Conservation (phyloP, 352 stramenopile genomes). For the Phytophthora boehmeriae region DNA sequence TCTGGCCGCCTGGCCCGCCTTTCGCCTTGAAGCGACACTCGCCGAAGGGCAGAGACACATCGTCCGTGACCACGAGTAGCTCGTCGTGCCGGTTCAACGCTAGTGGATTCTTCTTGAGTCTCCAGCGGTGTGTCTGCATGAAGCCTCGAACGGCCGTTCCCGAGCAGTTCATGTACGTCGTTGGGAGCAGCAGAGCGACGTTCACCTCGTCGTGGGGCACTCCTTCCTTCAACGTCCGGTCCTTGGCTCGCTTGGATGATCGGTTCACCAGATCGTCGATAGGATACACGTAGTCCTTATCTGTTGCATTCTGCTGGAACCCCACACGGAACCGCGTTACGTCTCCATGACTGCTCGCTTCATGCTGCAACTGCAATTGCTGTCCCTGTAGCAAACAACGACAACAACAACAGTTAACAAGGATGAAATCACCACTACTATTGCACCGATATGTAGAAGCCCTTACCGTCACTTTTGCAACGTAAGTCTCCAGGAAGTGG, state of each 20-base stretch:
- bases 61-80: conserved; percentile 82
- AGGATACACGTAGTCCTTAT: conserved; percentile 43
- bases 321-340: conserved; percentile 58
- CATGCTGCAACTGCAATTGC: conserved; percentile 57
- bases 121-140: conserved; percentile 82
- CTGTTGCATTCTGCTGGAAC: conserved; percentile 63
- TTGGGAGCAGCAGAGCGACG: conserved; percentile 73
- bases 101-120: conserved; percentile 85
- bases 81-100: conserved; percentile 84
- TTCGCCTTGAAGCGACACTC: conserved; percentile 84
- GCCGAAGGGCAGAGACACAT: conserved; percentile 83
- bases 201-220: conserved; percentile 79
- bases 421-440: not conserved
- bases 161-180: conserved; percentile 89
- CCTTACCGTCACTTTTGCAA: conserved; percentile 60
- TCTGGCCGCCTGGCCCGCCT: conserved; percentile 79
- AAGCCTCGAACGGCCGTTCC: conserved; percentile 77
- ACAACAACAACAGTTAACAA: conserved; percentile 8
- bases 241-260: conserved; percentile 76
- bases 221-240: conserved; percentile 73
- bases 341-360: conserved; percentile 68
- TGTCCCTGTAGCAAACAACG: conserved; percentile 45
- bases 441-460: not conserved
- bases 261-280: conserved; percentile 79
- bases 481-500: conserved; percentile 79